These are phyloP conservation scores for Metarhizium guizhouense DNA, from an alignment of 2,329 filamentous ascomycete species.

Conservation along the genomic window DNA sequence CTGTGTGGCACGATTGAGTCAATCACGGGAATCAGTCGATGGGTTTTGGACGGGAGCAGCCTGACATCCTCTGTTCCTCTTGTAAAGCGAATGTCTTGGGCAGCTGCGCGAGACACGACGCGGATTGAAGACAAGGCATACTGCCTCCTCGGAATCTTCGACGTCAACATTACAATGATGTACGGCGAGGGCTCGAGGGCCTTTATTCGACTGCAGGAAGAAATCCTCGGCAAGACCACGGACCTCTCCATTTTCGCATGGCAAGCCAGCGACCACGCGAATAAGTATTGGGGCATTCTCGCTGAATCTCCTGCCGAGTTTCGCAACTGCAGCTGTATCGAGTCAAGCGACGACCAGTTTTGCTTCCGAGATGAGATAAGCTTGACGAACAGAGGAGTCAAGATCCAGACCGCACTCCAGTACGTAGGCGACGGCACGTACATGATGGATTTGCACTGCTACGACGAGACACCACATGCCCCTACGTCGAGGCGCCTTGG, in stretches of 20 bases:
- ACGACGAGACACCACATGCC: no score
- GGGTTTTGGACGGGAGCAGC: neutral
- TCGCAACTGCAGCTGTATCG: no score
- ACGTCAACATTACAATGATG: slow-evolving; percentile 21
- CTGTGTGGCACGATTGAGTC: neutral
- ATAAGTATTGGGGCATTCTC: neutral
- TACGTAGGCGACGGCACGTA: no score
- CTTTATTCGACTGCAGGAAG: slow-evolving; percentile 20
- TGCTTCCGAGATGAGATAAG: no score
- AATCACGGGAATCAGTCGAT: neutral
- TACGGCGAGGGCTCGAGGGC: slow-evolving; percentile 17
- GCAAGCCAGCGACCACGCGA: neutral
- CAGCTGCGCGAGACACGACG: slow-evolving; percentile 14
- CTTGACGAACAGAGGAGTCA: no score
- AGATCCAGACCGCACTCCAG: no score
- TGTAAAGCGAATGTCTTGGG: slow-evolving; percentile 21
- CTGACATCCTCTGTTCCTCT: neutral
- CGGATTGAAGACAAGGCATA: slow-evolving; percentile 20
- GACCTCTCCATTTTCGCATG: slow-evolving; percentile 21
- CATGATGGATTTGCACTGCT: no score
- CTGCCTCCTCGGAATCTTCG: slow-evolving; percentile 21
- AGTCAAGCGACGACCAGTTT: no score
- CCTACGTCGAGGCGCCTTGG: no score
- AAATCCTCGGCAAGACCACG: slow-evolving; percentile 17
- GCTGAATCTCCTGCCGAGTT: neutral